Evolutionary conservation across 2,329 filamentous ascomycete species (phyloP).

Genomic region (Clarireedia monteithiana): DNA sequence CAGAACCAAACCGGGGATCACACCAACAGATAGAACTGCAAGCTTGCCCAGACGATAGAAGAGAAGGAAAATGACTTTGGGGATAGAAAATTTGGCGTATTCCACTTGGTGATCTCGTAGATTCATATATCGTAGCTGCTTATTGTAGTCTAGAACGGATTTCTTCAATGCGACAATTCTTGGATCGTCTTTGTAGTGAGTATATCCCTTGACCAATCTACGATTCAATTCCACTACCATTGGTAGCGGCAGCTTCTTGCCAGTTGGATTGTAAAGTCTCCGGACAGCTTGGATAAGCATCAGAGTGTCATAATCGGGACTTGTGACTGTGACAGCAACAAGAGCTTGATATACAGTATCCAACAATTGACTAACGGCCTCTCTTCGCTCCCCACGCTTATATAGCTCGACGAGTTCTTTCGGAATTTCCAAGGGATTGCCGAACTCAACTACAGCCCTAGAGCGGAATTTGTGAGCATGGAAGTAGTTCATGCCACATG

Average conservation of each 20-base stretch:
- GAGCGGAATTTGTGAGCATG: slow-evolving; percentile 98
- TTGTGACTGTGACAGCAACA: slow-evolving; percentile 85
- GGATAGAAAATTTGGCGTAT: slow-evolving; percentile 50
- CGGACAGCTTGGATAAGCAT: slow-evolving; percentile 86
- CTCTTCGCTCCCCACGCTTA: slow-evolving; percentile 71
- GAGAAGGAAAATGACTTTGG: slow-evolving; percentile 50
- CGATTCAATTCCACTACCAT: slow-evolving; percentile 66
- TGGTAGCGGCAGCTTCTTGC: slow-evolving; percentile 14
- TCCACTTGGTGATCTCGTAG: slow-evolving; percentile 15
- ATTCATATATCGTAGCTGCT: slow-evolving; percentile 38
- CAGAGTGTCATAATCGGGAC: slow-evolving; percentile 89
- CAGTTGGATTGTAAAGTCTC: slow-evolving; percentile 82
- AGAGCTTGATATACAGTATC: slow-evolving; percentile 55
- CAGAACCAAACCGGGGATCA: slow-evolving; percentile 76
- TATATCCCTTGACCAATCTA: slow-evolving; percentile 81
- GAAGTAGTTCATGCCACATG: slow-evolving; percentile 99
- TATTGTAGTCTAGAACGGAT: slow-evolving; percentile 46
- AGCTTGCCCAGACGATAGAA: slow-evolving; percentile 77
- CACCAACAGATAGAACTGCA: slow-evolving; percentile 64
- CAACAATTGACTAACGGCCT: slow-evolving; percentile 77
- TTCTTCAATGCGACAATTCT: slow-evolving; percentile 13
- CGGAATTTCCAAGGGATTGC: slow-evolving; percentile 78
- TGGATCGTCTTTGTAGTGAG: slow-evolving; percentile 14
- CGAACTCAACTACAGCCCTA: slow-evolving; percentile 91
- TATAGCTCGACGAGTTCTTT: slow-evolving; percentile 78